Conservation (phyloP, 768 basidiomycete genomes). For the Pulveroboletus frians region DNA sequence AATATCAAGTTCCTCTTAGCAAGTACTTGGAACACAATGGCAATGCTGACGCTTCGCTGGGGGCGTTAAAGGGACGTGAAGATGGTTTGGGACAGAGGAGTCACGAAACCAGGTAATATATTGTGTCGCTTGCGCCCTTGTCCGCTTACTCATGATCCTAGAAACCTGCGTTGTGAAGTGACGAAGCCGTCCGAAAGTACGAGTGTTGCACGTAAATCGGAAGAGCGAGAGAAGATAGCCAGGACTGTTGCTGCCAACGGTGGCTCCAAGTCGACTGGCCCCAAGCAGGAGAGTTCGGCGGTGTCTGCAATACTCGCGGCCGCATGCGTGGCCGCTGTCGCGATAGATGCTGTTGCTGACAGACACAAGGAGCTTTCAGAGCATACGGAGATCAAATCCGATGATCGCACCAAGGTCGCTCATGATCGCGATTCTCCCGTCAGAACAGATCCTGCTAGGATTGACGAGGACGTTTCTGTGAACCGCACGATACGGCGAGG, state of each 20-base stretch:
- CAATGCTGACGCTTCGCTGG: neutral
- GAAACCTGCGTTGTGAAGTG: neutral
- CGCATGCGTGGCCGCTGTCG: slow-evolving; percentile 10
- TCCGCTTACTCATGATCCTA: neutral
- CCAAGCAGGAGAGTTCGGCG: slow-evolving; percentile 7
- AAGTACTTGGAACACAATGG: slow-evolving; percentile 2
- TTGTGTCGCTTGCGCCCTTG: neutral
- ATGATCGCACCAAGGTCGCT: neutral
- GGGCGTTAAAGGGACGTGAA: neutral
- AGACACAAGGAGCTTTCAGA: slow-evolving; percentile 2
- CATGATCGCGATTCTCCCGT: neutral
- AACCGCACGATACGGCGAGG: neutral
- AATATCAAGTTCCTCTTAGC: slow-evolving; percentile 20
- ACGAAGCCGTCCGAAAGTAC: neutral
- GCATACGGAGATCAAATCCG: neutral
- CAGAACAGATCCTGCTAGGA: neutral
- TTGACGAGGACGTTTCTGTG: neutral
- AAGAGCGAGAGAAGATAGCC: neutral
- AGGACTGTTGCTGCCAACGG: neutral
- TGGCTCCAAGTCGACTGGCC: neutral
- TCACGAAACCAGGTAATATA: slow-evolving; percentile 1
- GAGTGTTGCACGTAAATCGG: neutral
- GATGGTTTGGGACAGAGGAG: neutral
- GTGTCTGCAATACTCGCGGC: slow-evolving; percentile 10
- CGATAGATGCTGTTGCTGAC: slow-evolving; percentile 8